phyloP scores from a whole-genome alignment of 345 rosid species.

The Linum tenue region DNA sequence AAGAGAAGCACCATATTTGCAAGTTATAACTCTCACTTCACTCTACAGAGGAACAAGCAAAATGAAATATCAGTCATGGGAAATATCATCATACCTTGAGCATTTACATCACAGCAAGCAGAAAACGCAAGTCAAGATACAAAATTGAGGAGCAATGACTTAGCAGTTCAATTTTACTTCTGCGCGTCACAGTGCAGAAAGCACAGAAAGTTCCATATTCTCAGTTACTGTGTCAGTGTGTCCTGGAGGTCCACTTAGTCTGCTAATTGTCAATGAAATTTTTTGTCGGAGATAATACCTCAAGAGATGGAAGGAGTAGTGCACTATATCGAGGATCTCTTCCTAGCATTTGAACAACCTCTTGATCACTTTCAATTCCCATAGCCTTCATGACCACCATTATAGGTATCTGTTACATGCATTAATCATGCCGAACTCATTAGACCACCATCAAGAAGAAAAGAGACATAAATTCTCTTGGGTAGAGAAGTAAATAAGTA shows the following conservation, averaged over 20 bases:
- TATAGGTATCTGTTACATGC: conserved; percentile 53
- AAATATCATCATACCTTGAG: background rate
- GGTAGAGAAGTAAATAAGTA: background rate
- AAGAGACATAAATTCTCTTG: background rate
- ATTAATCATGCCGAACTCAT: background rate
- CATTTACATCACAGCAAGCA: background rate
- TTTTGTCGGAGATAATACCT: conserved; percentile 35
- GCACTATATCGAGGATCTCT: conserved; percentile 83
- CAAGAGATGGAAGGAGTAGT: conserved; percentile 72
- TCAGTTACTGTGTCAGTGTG: no score
- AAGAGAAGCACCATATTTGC: background rate
- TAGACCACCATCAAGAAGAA: conserved; percentile 1
- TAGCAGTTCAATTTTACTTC: background rate
- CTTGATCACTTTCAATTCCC: conserved; percentile 98
- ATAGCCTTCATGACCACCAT: conserved; percentile 84
- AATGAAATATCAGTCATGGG: background rate
- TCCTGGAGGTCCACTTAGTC: background rate
- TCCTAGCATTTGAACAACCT: conserved; percentile 89
- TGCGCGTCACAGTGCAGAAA: background rate
- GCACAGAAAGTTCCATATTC: background rate
- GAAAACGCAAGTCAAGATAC: background rate
- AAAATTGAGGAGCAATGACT: background rate
- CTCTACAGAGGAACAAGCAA: background rate
- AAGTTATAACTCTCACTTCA: background rate
- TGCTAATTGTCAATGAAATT: background rate